Evolutionary conservation across 345 rosid genomes (phyloP).

Genomic region (Litchi chinensis): DNA sequence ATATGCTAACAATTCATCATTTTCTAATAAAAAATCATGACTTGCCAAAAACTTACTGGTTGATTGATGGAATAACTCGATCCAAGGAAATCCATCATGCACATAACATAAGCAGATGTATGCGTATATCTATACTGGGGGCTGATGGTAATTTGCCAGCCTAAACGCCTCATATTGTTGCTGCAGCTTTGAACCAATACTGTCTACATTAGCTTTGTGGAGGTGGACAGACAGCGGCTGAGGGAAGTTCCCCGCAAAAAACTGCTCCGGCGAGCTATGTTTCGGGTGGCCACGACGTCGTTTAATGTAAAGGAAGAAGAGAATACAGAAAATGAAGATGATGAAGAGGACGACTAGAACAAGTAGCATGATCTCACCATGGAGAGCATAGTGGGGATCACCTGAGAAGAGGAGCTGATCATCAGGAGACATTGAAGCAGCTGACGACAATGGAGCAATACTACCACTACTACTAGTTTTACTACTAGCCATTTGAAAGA

Average conservation of each 20-base stretch:
- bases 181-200: background rate
- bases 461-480: too few species aligned
- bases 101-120: too few species aligned
- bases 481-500: background rate
- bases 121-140: too few species aligned
- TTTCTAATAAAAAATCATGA: background rate
- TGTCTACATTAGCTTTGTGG: background rate
- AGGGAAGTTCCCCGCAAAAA: background rate
- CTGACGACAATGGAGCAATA: background rate
- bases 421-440: conserved; percentile 10
- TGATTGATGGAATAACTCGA: background rate
- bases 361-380: conserved; percentile 54
- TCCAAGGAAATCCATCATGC: background rate
- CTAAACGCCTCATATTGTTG: background rate
- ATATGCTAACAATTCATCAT: background rate
- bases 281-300: background rate
- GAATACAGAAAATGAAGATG: conserved; percentile 25
- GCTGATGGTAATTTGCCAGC: background rate
- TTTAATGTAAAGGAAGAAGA: conserved; percentile 25
- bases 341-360: conserved; percentile 39
- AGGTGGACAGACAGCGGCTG: background rate
- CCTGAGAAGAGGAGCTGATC: conserved; percentile 30
- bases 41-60: background rate
- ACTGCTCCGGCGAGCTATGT: conserved; percentile 8
- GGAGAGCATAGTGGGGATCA: conserved; percentile 47